A percentile compares a stretch with the other conserved stretches of the same genome.
Evolutionary conservation across 176 grass and related monocot species (phyloP).

Genomic region (Lolium rigidum): DNA sequence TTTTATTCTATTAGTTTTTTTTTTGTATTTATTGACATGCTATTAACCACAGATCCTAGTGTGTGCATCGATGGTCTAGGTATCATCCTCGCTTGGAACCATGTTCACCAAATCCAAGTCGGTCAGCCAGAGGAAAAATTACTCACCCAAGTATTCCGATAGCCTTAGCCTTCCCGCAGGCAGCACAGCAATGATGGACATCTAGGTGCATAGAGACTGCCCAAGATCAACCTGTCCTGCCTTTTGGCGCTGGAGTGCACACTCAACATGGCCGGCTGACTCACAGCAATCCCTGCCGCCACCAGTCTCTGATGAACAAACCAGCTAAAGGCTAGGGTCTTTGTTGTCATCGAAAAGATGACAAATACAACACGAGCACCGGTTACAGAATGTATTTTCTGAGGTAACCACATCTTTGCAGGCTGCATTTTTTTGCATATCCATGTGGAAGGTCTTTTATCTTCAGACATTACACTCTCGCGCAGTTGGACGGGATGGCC

Average conservation of each 20-base stretch:
- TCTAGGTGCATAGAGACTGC: conserved; percentile 36
- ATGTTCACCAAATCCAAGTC: no score
- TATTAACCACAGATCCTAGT: no score
- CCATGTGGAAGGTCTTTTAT: conserved; percentile 60
- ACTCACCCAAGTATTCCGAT: conserved; percentile 90
- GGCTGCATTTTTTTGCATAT: conserved; percentile 89
- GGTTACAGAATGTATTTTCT: conserved; percentile 50
- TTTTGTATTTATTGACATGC: no score
- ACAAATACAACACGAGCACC: conserved; percentile 98
- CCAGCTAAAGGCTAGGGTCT: conserved; percentile 85
- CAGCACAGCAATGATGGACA: conserved; percentile 72
- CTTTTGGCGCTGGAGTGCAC: conserved; percentile 74
- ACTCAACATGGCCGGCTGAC: conserved; percentile 93
- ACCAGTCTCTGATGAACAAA: conserved; percentile 80
- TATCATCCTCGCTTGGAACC: no score
- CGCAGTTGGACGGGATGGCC: no score
- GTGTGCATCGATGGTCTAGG: no score
- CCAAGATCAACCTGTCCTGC: conserved; percentile 75
- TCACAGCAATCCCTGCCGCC: conserved; percentile 80
- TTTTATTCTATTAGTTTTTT: no score
- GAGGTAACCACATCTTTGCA: conserved; percentile 69
- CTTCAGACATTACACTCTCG: conserved; percentile 1
- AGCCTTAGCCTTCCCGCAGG: conserved; percentile 78
- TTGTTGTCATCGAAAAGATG: conserved; percentile 98
- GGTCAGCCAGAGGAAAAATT: conserved; percentile 41